Evolutionary conservation across 345 rosid genomes (phyloP).

Genomic region (Eucalyptus dawsonii): DNA sequence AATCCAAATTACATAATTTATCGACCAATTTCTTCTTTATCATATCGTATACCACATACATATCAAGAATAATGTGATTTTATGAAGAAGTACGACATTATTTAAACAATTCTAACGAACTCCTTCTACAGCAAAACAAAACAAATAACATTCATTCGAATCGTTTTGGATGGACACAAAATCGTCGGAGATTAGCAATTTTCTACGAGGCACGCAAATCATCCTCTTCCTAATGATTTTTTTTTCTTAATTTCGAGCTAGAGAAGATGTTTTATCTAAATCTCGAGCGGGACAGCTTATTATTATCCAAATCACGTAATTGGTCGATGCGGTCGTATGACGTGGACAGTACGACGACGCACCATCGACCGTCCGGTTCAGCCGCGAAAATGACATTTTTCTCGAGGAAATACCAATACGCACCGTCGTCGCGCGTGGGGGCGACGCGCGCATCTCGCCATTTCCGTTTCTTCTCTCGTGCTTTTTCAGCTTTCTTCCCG

Average conservation of each 20-base stretch:
- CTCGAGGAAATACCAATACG: not conserved
- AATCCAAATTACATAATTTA: not conserved
- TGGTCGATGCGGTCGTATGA: not conserved
- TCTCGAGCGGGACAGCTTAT: not conserved
- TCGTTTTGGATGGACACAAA: too few relatives aligned
- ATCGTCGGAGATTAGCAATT: too few relatives aligned
- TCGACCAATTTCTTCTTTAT: not conserved
- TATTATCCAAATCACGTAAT: not conserved
- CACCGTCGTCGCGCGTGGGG: not conserved
- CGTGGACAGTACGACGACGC: not conserved
- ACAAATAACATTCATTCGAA: too few relatives aligned
- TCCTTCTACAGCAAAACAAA: not conserved
- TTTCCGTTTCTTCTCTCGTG: not conserved
- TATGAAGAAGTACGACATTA: not conserved
- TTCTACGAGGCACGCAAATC: too few relatives aligned
- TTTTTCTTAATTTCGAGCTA: not conserved
- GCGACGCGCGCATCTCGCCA: not conserved
- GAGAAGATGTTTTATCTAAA: not conserved
- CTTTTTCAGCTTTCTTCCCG: not conserved
- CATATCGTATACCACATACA: rapidly evolving
- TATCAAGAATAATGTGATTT: rapidly evolving
- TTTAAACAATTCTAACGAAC: not conserved
- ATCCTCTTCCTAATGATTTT: not conserved
- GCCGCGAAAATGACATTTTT: not conserved
- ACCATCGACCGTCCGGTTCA: not conserved